These are phyloP conservation scores for Zygosaccharomyces sapae DNA, from an alignment of 1,139 yeast genomes.

Conservation along the genomic window DNA sequence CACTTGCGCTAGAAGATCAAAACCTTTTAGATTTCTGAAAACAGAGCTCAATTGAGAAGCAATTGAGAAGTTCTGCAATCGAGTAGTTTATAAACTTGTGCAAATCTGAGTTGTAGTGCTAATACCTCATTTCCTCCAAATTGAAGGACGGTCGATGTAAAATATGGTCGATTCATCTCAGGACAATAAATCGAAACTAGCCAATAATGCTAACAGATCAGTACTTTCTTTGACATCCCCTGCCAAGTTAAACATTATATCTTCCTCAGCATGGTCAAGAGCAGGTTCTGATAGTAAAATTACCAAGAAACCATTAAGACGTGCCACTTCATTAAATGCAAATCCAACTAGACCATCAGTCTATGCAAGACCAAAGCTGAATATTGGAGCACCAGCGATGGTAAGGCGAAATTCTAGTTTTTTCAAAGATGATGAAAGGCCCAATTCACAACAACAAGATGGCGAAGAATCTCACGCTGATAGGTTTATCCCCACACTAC, in stretches of 20 bases:
- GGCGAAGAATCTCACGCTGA: conserved; percentile 34
- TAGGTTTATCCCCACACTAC: conserved; percentile 51
- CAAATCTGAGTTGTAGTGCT: neutral
- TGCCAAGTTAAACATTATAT: conserved; percentile 44
- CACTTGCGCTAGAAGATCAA: conserved; percentile 4
- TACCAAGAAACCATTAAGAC: conserved; percentile 23
- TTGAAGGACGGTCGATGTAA: conserved; percentile 11
- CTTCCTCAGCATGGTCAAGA: conserved; percentile 40
- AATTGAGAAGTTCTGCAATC: neutral
- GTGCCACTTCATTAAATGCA: conserved; percentile 24
- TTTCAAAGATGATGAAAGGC: conserved; percentile 28
- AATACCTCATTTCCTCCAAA: neutral
- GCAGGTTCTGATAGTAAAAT: conserved; percentile 15
- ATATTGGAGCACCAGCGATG: conserved; percentile 28
- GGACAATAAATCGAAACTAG: conserved; percentile 12
- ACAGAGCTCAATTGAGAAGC: neutral
- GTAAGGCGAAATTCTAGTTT: conserved; percentile 34
- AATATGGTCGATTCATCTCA: neutral
- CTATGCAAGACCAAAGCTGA: conserved; percentile 25
- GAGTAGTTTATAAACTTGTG: neutral
- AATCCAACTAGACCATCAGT: conserved; percentile 10
- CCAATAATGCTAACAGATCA: conserved; percentile 26
- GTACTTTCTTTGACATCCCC: conserved; percentile 43
- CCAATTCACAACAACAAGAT: conserved; percentile 10
- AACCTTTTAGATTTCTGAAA: conserved; percentile 4